Evolutionary conservation across 495 filamentous ascomycete species (phyloP), one percentile per base, ranked within the genome.

Genomic region (Penicillium psychrofluorescens): DNA sequence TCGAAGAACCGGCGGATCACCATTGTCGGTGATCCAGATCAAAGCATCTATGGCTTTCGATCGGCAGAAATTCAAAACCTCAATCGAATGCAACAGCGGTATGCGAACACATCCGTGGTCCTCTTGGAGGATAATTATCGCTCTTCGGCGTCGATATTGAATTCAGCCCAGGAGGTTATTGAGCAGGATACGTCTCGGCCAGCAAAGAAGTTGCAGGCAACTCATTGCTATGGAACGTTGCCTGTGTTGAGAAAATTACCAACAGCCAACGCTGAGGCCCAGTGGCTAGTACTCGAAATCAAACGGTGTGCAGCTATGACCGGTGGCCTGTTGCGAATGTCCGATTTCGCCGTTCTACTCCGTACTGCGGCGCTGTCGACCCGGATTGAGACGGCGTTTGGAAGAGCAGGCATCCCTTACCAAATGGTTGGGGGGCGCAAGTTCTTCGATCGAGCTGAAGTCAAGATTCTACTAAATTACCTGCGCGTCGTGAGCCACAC

Each of bases 11-110:
- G 80, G 43, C 72, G 81, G 12, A 89, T 99, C 46, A 97, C 92
- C 8, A 87, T 95, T 39, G 94, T 99, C 11, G 92, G 94, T 11
- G 92, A 99, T 58, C 94, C 94, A 7, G 92, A 99, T 59, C 94
- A 99, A 57, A 95, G 90, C 52, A 99, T 99, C 41, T 99, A 99
- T 56, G 87, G 91, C 6, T 99, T 95, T 71, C 83, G 94, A n/a
- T 91, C 88, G 5, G 94, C 94, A 14, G 92, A 99, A 63, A 90
- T 94, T 50, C 79, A 84, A 59, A 99, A 99, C 59, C 71, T 97
- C 32, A 76, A 77, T 47, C 75, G 83, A 2, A 84, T 99, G 79
- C 77, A 86, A 45, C 67, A 66, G 33, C 78, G 83, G 35, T 96
- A 89, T 55, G 78, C 78, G 0, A 80, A 86, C 35, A 91, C 88